Evolutionary conservation across 2,329 filamentous ascomycete genomes (phyloP).

Genomic region (Ceratocystis variospora): DNA sequence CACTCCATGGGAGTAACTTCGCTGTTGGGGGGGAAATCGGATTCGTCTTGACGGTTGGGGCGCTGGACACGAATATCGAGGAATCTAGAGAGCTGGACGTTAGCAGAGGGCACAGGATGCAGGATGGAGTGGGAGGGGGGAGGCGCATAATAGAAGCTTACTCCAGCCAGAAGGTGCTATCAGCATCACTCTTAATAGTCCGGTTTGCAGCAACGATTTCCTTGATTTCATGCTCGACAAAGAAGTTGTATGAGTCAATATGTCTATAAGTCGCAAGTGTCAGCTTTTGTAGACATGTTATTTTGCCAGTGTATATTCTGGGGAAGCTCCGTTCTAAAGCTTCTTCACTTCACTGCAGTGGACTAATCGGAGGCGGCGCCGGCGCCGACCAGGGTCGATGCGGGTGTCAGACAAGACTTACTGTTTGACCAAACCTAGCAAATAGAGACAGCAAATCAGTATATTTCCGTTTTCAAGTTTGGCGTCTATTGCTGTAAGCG

Average conservation of each 20-base stretch:
- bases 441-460: not conserved
- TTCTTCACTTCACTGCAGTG: not conserved
- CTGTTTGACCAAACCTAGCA: slow-evolving; percentile 19
- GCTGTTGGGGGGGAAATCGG: slow-evolving; percentile 53
- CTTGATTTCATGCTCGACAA: slow-evolving; percentile 91
- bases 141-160: slow-evolving; percentile 22
- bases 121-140: not conserved
- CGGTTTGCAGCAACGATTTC: slow-evolving; percentile 90
- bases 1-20: slow-evolving; percentile 93
- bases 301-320: no score
- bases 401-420: slow-evolving; percentile 8
- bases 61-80: slow-evolving; percentile 77
- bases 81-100: slow-evolving; percentile 34
- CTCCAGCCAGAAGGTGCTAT: slow-evolving; percentile 84
- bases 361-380: slow-evolving; percentile 11
- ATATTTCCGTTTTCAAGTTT: no score
- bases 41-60: slow-evolving; percentile 66
- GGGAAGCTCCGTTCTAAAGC: no score
- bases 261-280: slow-evolving; percentile 37
- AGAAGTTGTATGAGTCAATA: slow-evolving; percentile 98
- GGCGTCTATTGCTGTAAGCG: not conserved
- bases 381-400: slow-evolving; percentile 13
- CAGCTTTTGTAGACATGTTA: not conserved
- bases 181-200: slow-evolving; percentile 78
- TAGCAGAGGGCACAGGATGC: not conserved